Base-by-base conservation (phyloP, 176 grass and related monocot genomes). In the Zea luxurians region DNA sequence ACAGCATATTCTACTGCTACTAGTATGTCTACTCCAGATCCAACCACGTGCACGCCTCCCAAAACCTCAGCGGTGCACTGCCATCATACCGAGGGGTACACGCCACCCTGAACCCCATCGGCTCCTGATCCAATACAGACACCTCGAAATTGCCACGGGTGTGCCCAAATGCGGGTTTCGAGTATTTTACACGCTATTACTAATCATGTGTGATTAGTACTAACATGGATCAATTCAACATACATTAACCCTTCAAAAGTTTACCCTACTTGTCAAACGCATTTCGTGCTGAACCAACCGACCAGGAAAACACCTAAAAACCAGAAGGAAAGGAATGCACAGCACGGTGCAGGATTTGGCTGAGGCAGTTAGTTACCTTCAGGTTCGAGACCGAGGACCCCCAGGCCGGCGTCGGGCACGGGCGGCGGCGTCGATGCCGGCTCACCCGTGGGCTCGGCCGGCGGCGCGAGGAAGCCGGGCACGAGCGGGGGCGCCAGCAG, bases 351-450 rank as follows among this genome's bases (percentile, higher is more conserved):
- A 15, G 8, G 71, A 79, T 52, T 66, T 4, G 75, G 6, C 2
- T 2, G 40, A 42, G 21, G 0, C 3, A 11, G 11, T 1, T 0
- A 3, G 61, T 61, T 64, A 88, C 86, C 77, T 76, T 80, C 40
- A 7, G 41, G 55, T 13, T 88, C 63, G 55, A 72, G 82, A 0
- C 2, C 77, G n/a, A 80, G 21, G 8, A 48, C 76, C 64, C 76
- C 86, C 0, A 79, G 53, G 15, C 53, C 76, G 70, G 55, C 45
- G 27, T 88, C 86, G 2, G 86, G 86, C 38, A 80, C 2, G 12
- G 76, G 64, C 8, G 68, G 49, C 6, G 70, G 61, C 67, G 66
- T 73, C 41, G 73, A 52, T 0, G 49, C 79, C 4, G 75, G 86
- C 4, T 37, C 7, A 35, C 45, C 27, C 37, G 38, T 3, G 8